Base-by-base conservation (phyloP, 2,329 filamentous ascomycete species). In the Fusarium sp. region DNA sequence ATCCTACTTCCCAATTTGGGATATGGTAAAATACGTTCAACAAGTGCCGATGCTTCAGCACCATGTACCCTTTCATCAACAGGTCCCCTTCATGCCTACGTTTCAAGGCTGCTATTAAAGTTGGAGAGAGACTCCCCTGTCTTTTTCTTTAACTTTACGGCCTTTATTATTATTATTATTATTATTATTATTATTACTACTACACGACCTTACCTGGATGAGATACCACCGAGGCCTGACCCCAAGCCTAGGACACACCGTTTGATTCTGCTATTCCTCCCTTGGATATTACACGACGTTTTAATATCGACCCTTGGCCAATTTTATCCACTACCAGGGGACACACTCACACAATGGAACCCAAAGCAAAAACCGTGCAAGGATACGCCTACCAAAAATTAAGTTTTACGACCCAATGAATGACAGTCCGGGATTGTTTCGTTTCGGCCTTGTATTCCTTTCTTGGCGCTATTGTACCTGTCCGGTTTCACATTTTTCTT, bases 11-110 rank as follows among this genome's bases (percentile, higher is more conserved):
- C 79, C 80, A 8, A 77, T 82, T 53, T 83, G 81, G 81, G 82
- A 83, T 58, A 74, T 84, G 70, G 77, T 84, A 53, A 81, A 81
- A 74, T 83, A 84, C 72, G 80, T 81, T 58, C 81, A 81, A 70
- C 80, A 81, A 57, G 74, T 77, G 46, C 79, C 81, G 24, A 77
- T 78, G 44, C 75, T 82, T 35, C 82, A 83, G 61, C 79, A 83
- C 53, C 78, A 81, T 55, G 75, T 80, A 44, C 78, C 81, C 24
- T 84, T 85, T 54, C 82, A 84, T 58, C 80, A 82, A 41, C 83
- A 83, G 73, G 79, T 84, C 55, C 79, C 81, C 31, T 75, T 85
- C 48, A 79, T 85, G 67, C 75, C 79, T 45, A 79, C 82, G 57
- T 79, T 84, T 53, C 83, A 82, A 72, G 80, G 81, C 56, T 85